Percentiles rank a stretch among this genome's conserved stretches.
Conservation (phyloP, 2,329 filamentous ascomycete genomes). For the Scortechinia acanthostroma region DNA sequence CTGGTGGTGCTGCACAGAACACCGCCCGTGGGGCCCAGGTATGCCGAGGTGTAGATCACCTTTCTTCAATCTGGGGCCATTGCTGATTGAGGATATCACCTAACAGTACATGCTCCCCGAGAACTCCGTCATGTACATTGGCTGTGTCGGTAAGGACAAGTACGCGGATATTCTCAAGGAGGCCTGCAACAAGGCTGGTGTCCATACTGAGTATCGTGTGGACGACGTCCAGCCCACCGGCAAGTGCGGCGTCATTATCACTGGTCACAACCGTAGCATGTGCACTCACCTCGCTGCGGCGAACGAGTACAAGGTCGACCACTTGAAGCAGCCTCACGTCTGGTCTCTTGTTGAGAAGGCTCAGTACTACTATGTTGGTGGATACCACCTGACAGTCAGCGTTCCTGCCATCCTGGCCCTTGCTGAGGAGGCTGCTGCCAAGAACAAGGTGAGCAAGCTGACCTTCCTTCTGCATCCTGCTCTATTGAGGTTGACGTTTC, state of each 20-base stretch:
- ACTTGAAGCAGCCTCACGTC: slow-evolving; percentile 60
- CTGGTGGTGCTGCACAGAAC: slow-evolving; percentile 71
- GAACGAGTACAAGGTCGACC: slow-evolving; percentile 69
- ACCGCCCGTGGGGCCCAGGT: slow-evolving; percentile 64
- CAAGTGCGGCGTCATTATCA: slow-evolving; percentile 70
- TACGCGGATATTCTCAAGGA: slow-evolving; percentile 61
- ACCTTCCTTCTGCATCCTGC: no score
- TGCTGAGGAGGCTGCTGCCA: slow-evolving; percentile 61
- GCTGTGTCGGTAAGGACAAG: slow-evolving; percentile 67
- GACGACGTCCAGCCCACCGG: slow-evolving; percentile 62
- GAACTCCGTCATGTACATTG: slow-evolving; percentile 64
- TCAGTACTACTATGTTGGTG: slow-evolving; percentile 64
- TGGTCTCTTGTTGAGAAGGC: slow-evolving; percentile 67
- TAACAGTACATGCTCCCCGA: slow-evolving; percentile 55
- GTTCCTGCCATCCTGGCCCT: slow-evolving; percentile 63
- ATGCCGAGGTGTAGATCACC: no score
- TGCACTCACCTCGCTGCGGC: slow-evolving; percentile 69
- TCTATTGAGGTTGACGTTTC: no score
- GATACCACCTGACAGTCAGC: slow-evolving; percentile 69
- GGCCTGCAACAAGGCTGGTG: slow-evolving; percentile 58
- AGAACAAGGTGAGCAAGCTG: slow-evolving; percentile 58
- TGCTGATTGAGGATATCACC: background rate
- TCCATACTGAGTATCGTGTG: slow-evolving; percentile 65
- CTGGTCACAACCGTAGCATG: slow-evolving; percentile 66
- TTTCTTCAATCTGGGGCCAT: no score